Evolutionary conservation across 352 stramenopile species (phyloP).

Genomic region (Stramenopiles sp.): DNA sequence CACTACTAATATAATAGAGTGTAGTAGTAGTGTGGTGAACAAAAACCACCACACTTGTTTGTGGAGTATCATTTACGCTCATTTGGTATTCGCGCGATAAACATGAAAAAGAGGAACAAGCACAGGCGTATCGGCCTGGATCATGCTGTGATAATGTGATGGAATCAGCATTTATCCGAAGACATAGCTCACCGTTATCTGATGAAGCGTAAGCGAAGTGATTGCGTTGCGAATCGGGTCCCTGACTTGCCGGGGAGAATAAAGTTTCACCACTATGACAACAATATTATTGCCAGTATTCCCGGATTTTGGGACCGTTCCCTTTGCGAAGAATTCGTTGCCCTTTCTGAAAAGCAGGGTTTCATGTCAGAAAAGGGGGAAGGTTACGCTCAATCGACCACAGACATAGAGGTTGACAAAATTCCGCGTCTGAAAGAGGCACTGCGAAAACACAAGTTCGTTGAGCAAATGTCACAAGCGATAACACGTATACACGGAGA

Average conservation of each 20-base stretch:
- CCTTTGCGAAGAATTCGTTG: background rate
- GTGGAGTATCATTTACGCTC: too few species aligned
- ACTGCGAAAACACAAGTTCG: background rate
- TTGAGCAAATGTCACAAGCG: background rate
- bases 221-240: too few species aligned
- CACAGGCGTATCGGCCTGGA: too few species aligned
- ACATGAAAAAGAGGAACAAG: too few species aligned
- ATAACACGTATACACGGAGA: background rate
- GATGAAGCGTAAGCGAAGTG: too few species aligned
- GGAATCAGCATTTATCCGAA: too few species aligned
- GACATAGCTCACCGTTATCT: too few species aligned
- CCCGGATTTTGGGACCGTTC: background rate
- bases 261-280: background rate
- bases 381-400: background rate
- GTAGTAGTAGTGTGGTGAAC: too few species aligned
- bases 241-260: background rate
- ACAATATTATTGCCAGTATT: conserved; percentile 3
- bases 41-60: too few species aligned
- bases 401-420: conserved; percentile 2
- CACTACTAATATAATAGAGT: too few species aligned
- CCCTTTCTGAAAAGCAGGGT: background rate
- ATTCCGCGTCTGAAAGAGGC: background rate
- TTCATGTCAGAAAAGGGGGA: background rate
- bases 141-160: too few species aligned
- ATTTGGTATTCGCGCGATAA: too few species aligned